Evolutionary conservation across 2,329 filamentous ascomycete species (phyloP).

Genomic region (Cladosporium sp.): DNA sequence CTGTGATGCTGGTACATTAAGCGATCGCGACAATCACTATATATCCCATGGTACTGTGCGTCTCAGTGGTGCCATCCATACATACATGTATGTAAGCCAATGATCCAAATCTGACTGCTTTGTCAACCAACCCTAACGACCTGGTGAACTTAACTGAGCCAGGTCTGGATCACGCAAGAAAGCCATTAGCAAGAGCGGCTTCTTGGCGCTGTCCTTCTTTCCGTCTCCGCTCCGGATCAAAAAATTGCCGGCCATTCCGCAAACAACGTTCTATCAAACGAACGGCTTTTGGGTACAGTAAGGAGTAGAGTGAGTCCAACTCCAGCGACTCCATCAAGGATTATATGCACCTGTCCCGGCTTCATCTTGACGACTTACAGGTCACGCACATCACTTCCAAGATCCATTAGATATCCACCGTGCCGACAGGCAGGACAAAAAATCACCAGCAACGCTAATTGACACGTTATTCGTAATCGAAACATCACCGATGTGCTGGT

Average conservation of each 20-base stretch:
- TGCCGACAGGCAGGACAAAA: background rate
- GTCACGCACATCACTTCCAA: background rate
- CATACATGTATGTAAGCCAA: background rate
- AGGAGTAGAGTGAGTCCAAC: no score
- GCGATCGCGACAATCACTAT: background rate
- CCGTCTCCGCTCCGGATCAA: background rate
- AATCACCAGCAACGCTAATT: no score
- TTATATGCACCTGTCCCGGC: background rate
- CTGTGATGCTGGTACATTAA: background rate
- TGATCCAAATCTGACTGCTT: background rate
- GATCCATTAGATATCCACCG: background rate
- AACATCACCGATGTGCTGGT: background rate
- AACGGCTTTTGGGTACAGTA: no score
- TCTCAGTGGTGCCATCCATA: background rate
- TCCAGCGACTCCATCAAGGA: no score
- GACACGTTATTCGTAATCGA: background rate
- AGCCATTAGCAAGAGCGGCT: background rate
- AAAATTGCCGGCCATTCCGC: background rate
- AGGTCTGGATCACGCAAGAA: background rate
- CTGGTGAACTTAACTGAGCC: background rate
- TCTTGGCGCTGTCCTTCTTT: background rate
- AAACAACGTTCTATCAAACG: background rate
- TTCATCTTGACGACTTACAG: background rate
- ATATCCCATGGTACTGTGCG: background rate
- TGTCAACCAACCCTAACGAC: background rate